These are phyloP conservation scores for Dioscorea cayenensis DNA, from an alignment of 116 monocot genomes.

Conservation along the genomic window DNA sequence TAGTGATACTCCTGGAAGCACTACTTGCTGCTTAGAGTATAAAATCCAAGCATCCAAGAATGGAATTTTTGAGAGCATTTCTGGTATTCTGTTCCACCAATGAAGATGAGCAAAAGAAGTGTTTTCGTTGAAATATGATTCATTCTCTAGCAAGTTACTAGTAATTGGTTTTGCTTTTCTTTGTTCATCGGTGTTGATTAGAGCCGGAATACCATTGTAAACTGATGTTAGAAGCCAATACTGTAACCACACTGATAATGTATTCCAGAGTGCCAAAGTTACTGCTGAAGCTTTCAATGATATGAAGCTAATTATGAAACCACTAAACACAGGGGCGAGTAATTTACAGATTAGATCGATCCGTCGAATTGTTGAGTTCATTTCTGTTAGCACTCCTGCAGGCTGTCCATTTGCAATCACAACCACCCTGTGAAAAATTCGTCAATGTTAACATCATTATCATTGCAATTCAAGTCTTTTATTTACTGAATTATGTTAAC, in stretches of 20 bases:
- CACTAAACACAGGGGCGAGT: constrained; percentile 73
- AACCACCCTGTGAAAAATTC: constrained; percentile 57
- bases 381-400: constrained; percentile 45
- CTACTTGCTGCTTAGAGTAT: constrained; percentile 73
- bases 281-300: constrained; percentile 68
- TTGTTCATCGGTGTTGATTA: constrained; percentile 35
- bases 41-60: constrained; percentile 68
- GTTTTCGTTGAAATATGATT: constrained; percentile 6
- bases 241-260: constrained; percentile 62
- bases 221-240: constrained; percentile 87
- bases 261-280: constrained; percentile 59
- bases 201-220: constrained; percentile 67
- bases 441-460: not conserved
- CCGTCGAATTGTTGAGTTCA: constrained; percentile 79
- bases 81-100: constrained; percentile 24
- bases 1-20: constrained; percentile 76
- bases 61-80: constrained; percentile 36
- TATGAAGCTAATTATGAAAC: constrained; percentile 85
- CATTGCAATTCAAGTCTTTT: not conserved
- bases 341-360: constrained; percentile 88
- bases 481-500: no score
- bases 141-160: constrained; percentile 16
- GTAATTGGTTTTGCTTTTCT: constrained; percentile 16
- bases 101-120: constrained; percentile 11
- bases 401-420: constrained; percentile 71